Conservation (phyloP, 2,329 filamentous ascomycete species). For the Ilyonectria robusta region DNA sequence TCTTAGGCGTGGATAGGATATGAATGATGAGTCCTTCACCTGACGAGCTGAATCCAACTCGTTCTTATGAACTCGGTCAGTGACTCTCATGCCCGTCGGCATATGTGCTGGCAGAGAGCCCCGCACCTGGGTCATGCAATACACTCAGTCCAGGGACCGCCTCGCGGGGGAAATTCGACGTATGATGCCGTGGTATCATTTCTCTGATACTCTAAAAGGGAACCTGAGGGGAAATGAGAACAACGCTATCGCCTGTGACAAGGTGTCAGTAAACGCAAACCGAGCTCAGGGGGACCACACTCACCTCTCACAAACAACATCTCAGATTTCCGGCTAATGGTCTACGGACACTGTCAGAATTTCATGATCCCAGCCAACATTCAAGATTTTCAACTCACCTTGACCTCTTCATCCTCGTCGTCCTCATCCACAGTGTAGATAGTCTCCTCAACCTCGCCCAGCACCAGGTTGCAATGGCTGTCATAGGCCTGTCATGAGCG, state of each 20-base stretch:
- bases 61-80: neutral
- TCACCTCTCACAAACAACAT: slow-evolving; percentile 98
- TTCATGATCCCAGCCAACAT: neutral
- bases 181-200: slow-evolving; percentile 11
- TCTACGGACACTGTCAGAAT: slow-evolving; percentile 67
- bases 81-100: slow-evolving; percentile 3
- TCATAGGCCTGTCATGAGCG: slow-evolving; percentile 85
- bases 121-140: slow-evolving; percentile 5
- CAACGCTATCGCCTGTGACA: slow-evolving; percentile 76
- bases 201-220: slow-evolving; percentile 52
- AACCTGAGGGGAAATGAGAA: slow-evolving; percentile 77
- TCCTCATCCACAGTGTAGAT: slow-evolving; percentile 94
- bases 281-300: slow-evolving; percentile 44
- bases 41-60: neutral
- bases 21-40: neutral
- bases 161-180: slow-evolving; percentile 4
- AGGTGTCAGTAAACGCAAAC: slow-evolving; percentile 40
- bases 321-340: slow-evolving; percentile 95
- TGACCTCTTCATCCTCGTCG: slow-evolving; percentile 86
- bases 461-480: slow-evolving; percentile 96
- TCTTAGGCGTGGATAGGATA: neutral
- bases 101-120: slow-evolving; percentile 1
- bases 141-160: neutral
- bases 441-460: slow-evolving; percentile 97
- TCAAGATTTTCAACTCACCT: slow-evolving; percentile 63